These are phyloP conservation scores for Hebeloma cylindrosporum DNA, from an alignment of 768 basidiomycete species.

Conservation along the genomic window DNA sequence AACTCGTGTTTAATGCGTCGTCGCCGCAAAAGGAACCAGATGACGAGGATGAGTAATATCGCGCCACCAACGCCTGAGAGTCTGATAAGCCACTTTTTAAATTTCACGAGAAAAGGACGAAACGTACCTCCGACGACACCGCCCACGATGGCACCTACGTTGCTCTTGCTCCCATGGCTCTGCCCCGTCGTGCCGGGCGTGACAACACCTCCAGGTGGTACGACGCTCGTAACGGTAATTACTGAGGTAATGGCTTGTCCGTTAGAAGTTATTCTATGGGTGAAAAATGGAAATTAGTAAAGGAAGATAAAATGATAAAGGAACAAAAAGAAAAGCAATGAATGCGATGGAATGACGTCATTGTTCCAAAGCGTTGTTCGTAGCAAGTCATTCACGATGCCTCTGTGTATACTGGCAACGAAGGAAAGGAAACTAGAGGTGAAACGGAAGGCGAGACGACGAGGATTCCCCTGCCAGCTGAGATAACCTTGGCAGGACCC, in stretches of 20 bases:
- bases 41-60: constrained; percentile 12
- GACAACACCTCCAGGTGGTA: constrained; percentile 16
- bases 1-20: constrained; percentile 26
- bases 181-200: constrained; percentile 2
- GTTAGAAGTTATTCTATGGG: constrained; percentile 19
- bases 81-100: too few relatives aligned
- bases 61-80: constrained; percentile 20
- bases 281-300: not conserved
- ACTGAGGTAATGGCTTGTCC: constrained; percentile 20
- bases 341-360: not conserved
- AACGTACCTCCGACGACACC: constrained; percentile 28
- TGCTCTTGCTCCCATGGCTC: not conserved
- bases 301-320: not conserved
- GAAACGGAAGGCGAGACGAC: too few relatives aligned
- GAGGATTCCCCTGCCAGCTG: too few relatives aligned
- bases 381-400: not conserved
- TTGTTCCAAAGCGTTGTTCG: not conserved
- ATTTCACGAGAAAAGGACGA: not conserved
- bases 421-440: too few relatives aligned
- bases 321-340: not conserved
- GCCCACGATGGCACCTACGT: constrained; percentile 25
- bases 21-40: constrained; percentile 20
- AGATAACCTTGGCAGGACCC: too few relatives aligned
- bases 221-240: constrained; percentile 17
- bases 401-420: not conserved